A percentile compares a stretch with the other conserved stretches of the same genome.
phyloP scores from a whole-genome alignment of 495 filamentous ascomycete species.

The Trichoderma reesei region DNA sequence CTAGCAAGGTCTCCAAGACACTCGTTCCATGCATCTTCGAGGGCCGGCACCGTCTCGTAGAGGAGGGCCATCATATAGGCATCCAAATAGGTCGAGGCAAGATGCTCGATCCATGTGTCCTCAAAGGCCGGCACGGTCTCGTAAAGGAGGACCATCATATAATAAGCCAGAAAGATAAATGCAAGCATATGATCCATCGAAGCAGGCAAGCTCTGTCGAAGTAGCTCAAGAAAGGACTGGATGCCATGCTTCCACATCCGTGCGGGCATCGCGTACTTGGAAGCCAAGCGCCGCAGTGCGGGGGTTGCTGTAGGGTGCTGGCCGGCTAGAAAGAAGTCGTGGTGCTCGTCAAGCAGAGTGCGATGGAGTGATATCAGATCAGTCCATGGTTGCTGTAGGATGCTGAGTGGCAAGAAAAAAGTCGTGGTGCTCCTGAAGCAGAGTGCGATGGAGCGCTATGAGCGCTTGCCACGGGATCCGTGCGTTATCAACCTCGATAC shows the following conservation, averaged over 20 bases:
- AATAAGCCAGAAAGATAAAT: conserved; percentile 74
- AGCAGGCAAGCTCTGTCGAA: conserved; percentile 57
- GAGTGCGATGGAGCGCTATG: conserved; percentile 39
- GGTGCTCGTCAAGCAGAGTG: conserved; percentile 56
- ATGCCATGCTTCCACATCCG: conserved; percentile 62
- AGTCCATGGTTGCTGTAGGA: conserved; percentile 23
- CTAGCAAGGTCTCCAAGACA: conserved; percentile 69
- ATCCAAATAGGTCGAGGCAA: no score
- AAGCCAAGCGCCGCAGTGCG: conserved; percentile 47
- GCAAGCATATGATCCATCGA: conserved; percentile 70
- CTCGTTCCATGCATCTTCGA: conserved; percentile 83
- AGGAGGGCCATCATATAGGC: conserved; percentile 72
- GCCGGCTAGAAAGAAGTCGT: conserved; percentile 64
- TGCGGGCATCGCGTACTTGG: conserved; percentile 70
- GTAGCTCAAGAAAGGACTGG: conserved; percentile 62
- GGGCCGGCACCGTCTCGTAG: conserved; percentile 62
- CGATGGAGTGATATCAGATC: conserved; percentile 30
- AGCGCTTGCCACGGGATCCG: conserved; percentile 34
- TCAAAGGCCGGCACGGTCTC: conserved; percentile 68
- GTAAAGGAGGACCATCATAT: conserved; percentile 66
- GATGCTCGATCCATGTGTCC: conserved; percentile 84
- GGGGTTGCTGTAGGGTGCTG: conserved; percentile 62
- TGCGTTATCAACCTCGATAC: conserved; percentile 59
- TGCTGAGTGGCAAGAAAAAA: conserved; percentile 69
- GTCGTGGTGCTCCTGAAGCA: conserved; percentile 61